Percentiles rank a stretch among this genome's conserved stretches.
phyloP scores from a whole-genome alignment of 1,139 yeast species.

The Scheffersomyces titani region DNA sequence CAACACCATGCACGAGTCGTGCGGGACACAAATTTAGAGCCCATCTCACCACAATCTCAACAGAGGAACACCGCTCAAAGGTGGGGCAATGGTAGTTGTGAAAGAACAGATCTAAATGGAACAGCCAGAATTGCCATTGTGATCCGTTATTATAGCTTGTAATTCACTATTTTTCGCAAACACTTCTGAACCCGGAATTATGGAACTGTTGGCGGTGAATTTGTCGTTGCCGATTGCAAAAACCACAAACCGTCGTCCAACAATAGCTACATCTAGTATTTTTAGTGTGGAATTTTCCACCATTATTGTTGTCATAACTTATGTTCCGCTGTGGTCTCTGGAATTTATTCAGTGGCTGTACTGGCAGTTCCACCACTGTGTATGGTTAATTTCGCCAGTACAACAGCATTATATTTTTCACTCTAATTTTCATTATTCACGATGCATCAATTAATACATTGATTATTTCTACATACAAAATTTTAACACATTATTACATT shows the following conservation, averaged over 20 bases:
- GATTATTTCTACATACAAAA: too few relatives aligned
- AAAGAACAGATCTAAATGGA: not conserved
- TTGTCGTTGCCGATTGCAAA: not conserved
- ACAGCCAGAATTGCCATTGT: not conserved
- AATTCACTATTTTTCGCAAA: too few relatives aligned
- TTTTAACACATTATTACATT: not conserved
- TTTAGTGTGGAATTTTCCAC: not conserved
- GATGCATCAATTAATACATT: too few relatives aligned
- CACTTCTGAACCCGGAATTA: too few relatives aligned
- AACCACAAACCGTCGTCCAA: not conserved
- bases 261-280: not conserved
- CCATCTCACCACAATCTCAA: not conserved
- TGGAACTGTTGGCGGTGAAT: not conserved
- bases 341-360: not conserved
- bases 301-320: not conserved
- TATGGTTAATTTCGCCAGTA: not conserved
- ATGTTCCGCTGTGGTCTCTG: not conserved
- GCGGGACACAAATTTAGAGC: not conserved
- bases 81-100: not conserved
- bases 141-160: not conserved
- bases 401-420: not conserved
- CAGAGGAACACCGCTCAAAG: not conserved
- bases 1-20: not conserved
- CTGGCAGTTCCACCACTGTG: not conserved
- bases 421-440: not conserved